Evolutionary conservation across 257 asterid genomes (phyloP), one percentile per base, ranked within the genome.

Genomic region (Fraxinus anomala): DNA sequence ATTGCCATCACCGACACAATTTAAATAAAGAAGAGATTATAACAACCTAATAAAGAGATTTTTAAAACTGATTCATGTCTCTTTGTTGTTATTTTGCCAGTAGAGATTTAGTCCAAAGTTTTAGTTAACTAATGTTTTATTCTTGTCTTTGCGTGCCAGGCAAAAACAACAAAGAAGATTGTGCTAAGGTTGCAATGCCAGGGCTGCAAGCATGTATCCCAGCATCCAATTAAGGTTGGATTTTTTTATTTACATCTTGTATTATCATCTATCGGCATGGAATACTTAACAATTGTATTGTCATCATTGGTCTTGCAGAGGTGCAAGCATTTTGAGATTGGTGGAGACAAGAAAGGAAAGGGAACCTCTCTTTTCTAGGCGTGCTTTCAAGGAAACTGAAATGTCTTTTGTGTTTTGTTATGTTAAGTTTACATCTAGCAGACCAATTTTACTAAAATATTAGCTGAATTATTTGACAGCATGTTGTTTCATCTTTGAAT

Each of bases 121-220:
- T 42, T 24, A 24, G 36, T 26, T 3, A 1, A 3, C 69, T 63
- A 11, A 63, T 12, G 33, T 28, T 24, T 9, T 34, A 6, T 47
- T 77, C 1, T 61, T 66, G 34, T 34, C 8, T 74, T 17, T 59
- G 51, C 0, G 19, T 1, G 5, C 28, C 51, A 90, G 96, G 96
- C 96, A 3, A 91, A 91, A 82, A 91, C 96, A 0, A 91, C 96
- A 0, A 89, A 91, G 86, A 91, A 91, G 91, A 91, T 91, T 77
- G 96, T 90, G 74, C 83, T 90, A 65, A 87, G 93, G 90, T 72
- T 89, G 76, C 96, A 90, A 12, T 90, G 96, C 84, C 96, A 90
- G 81, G 81, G 90, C 21, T 90, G 96, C 87, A 90, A 90, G 37
- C 96, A 90, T 74, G 86, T 89, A 3, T 90, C 93, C 12, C 96